Evolutionary conservation across 306 rosid species (phyloP).

Genomic region (Vicia villosa): DNA sequence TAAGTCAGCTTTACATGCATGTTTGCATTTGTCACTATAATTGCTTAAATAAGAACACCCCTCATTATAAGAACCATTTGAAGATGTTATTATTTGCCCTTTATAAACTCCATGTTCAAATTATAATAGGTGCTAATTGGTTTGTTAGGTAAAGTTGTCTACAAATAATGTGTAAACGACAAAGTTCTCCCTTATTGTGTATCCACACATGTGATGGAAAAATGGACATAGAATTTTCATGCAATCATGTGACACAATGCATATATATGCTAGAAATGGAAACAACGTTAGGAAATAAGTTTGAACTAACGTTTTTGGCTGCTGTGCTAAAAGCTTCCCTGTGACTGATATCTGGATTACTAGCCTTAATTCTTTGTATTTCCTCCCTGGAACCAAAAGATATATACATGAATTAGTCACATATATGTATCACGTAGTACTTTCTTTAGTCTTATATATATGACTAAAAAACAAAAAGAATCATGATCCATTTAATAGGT

Average conservation of each 20-base stretch:
- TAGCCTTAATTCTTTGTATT: slow-evolving; percentile 96
- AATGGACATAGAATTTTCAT: slow-evolving; percentile 13
- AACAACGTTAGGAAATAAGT: slow-evolving; percentile 11
- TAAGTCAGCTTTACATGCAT: background rate
- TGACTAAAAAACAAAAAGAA: background rate
- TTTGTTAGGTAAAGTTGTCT: slow-evolving; percentile 23
- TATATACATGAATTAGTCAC: background rate
- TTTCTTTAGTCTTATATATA: background rate
- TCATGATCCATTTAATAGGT: no score
- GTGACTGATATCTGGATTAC: slow-evolving; percentile 95
- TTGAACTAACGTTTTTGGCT: slow-evolving; percentile 87
- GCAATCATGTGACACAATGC: slow-evolving; percentile 25
- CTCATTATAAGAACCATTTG: background rate
- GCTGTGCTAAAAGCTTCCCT: slow-evolving; percentile 99
- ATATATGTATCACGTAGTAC: background rate
- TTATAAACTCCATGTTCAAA: slow-evolving; percentile 5
- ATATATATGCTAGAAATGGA: slow-evolving; percentile 12
- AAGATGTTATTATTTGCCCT: slow-evolving; percentile 9
- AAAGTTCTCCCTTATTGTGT: slow-evolving; percentile 30
- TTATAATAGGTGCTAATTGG: slow-evolving; percentile 10
- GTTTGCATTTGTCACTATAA: background rate
- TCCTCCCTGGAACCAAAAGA: slow-evolving; percentile 67
- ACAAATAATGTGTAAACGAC: slow-evolving; percentile 24
- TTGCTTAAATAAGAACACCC: slow-evolving; percentile 20
- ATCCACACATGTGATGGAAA: slow-evolving; percentile 28